Evolutionary conservation across 495 filamentous ascomycete genomes (phyloP).

Genomic region (Jackrogersella multiformis): DNA sequence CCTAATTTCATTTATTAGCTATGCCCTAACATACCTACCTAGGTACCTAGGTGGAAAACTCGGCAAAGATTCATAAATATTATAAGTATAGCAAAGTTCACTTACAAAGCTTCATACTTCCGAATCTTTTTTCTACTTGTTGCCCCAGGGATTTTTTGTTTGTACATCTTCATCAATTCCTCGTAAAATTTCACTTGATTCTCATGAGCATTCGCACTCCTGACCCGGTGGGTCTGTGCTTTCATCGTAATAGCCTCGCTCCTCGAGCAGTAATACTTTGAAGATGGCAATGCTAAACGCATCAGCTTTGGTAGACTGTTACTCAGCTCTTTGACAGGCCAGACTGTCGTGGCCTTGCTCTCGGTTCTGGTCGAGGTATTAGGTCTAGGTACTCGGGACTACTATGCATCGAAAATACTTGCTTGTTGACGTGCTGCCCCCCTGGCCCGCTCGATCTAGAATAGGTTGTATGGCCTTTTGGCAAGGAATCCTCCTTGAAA

Average conservation of each 20-base stretch:
- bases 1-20: constrained; percentile 54
- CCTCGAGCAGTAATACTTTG: constrained; percentile 73
- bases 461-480: constrained; percentile 74
- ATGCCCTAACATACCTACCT: background rate
- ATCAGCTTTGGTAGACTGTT: constrained; percentile 73
- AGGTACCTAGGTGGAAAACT: too few relatives aligned
- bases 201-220: constrained; percentile 56
- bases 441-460: constrained; percentile 92
- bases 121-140: constrained; percentile 50
- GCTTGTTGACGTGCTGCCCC: constrained; percentile 98
- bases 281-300: constrained; percentile 67
- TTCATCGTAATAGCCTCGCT: constrained; percentile 63
- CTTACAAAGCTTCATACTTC: constrained; percentile 55
- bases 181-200: constrained; percentile 55
- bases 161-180: constrained; percentile 71
- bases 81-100: constrained; percentile 12
- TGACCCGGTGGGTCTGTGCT: constrained; percentile 57
- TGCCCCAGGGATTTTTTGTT: constrained; percentile 49
- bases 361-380: constrained; percentile 72
- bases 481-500: constrained; percentile 71
- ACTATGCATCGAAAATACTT: constrained; percentile 23
- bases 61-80: background rate
- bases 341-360: constrained; percentile 83
- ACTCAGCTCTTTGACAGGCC: constrained; percentile 65
- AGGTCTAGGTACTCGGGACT: constrained; percentile 11